These are phyloP conservation scores for Sarocladium strictum DNA, from an alignment of 2,329 filamentous ascomycete genomes.

Conservation along the genomic window DNA sequence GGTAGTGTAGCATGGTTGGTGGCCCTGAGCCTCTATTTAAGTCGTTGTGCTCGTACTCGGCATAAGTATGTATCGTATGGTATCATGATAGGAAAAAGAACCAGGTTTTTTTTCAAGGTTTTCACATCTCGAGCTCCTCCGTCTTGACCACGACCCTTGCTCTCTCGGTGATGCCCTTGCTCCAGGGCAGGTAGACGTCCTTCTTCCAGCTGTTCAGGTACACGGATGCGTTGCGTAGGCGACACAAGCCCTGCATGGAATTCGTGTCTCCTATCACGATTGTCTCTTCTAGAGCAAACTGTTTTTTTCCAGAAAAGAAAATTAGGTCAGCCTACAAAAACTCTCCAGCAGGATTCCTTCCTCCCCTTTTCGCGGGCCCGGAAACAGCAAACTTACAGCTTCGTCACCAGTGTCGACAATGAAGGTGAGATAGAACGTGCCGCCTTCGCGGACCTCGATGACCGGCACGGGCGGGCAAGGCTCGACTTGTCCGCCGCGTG, in stretches of 20 bases:
- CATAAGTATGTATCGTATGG: not conserved
- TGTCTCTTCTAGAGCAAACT: not conserved
- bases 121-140: not conserved
- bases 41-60: not conserved
- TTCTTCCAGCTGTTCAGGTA: conserved; percentile 3
- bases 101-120: too few relatives aligned
- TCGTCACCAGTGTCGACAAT: not conserved
- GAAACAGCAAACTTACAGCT: not conserved
- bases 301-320: too few relatives aligned
- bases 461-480: not conserved
- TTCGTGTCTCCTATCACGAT: conserved; percentile 1
- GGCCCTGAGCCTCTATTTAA: not conserved
- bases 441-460: not conserved
- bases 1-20: too few relatives aligned
- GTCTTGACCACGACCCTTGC: not conserved
- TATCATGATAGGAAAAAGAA: too few relatives aligned
- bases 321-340: too few relatives aligned
- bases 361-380: too few relatives aligned
- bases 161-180: not conserved
- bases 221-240: not conserved
- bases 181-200: not conserved
- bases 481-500: not conserved
- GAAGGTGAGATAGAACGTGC: conserved; percentile 2
- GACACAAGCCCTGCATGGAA: conserved; percentile 3
- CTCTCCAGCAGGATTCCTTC: too few relatives aligned